Percentiles rank a stretch among this genome's conserved stretches.
phyloP scores from a whole-genome alignment of 108 stramenopile genomes.

The Thalassiosira profunda region DNA sequence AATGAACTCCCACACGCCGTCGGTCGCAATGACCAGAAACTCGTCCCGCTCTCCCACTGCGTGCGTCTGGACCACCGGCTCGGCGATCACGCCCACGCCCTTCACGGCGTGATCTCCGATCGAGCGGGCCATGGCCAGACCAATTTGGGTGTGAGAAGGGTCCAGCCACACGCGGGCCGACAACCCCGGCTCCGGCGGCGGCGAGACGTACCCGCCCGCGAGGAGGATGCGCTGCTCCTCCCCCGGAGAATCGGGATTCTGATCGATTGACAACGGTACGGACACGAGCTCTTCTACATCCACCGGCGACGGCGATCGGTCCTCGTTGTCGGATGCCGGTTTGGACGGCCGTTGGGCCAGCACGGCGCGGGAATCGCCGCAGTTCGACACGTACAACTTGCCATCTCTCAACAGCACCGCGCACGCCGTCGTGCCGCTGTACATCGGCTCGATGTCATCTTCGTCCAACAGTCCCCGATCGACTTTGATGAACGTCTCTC shows the following conservation, averaged over 20 bases:
- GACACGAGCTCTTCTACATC: conserved; percentile 29
- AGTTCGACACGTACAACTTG: conserved; percentile 84
- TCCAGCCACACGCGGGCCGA: conserved; percentile 95
- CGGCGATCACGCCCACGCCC: conserved; percentile 91
- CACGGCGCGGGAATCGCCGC: conserved; percentile 94
- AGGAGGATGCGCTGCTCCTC: conserved; percentile 84
- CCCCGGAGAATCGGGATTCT: conserved; percentile 89
- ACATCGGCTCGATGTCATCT: conserved; percentile 75
- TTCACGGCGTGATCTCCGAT: conserved; percentile 97
- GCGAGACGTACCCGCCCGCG: conserved; percentile 93
- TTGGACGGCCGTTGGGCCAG: conserved; percentile 53
- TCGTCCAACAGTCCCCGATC: conserved; percentile 77
- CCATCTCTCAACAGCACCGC: conserved; percentile 79
- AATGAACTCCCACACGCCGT: conserved; percentile 99
- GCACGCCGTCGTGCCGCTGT: conserved; percentile 94
- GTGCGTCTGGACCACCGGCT: conserved; percentile 87
- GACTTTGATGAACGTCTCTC: conserved; percentile 79
- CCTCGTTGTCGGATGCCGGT: conserved; percentile 5
- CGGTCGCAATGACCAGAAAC: conserved; percentile 91
- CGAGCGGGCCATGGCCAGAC: conserved; percentile 94
- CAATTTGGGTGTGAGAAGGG: conserved; percentile 90
- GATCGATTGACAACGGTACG: conserved; percentile 83
- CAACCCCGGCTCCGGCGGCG: conserved; percentile 91
- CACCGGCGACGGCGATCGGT: not conserved
- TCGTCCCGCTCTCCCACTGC: conserved; percentile 63